These are phyloP conservation scores for Pueraria montana DNA, from an alignment of 306 rosid genomes.

Conservation along the genomic window DNA sequence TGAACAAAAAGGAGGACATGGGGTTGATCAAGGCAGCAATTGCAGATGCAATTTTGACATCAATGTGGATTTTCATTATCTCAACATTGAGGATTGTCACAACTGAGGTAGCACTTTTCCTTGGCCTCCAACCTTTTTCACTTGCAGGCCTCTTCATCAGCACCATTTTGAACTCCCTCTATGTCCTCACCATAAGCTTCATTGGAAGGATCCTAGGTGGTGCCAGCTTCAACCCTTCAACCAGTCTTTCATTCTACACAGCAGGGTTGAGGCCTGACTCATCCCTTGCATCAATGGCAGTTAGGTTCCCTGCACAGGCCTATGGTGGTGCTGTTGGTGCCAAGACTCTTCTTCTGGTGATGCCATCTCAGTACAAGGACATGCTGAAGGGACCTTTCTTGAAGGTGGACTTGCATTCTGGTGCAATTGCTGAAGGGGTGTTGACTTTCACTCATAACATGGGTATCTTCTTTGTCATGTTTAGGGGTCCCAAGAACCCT, in stretches of 20 bases:
- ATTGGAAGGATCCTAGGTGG: constrained; percentile 62
- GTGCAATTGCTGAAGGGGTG: constrained; percentile 66
- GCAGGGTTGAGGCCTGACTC: constrained; percentile 44
- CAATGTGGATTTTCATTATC: constrained; percentile 54
- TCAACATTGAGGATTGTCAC: constrained; percentile 55
- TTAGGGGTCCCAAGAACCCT: constrained; percentile 63
- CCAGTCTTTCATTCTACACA: constrained; percentile 43
- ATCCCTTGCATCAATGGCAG: constrained; percentile 35
- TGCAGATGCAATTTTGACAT: constrained; percentile 65
- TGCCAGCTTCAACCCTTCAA: constrained; percentile 51
- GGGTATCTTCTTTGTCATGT: constrained; percentile 51
- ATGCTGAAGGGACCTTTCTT: constrained; percentile 67
- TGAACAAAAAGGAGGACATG: constrained; percentile 39
- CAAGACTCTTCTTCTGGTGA: not conserved
- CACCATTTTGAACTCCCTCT: constrained; percentile 51
- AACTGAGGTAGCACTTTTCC: constrained; percentile 37
- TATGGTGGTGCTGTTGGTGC: constrained; percentile 30
- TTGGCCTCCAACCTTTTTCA: constrained; percentile 53
- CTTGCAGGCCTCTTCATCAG: constrained; percentile 54
- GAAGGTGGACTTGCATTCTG: constrained; percentile 67
- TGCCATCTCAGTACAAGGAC: constrained; percentile 49
- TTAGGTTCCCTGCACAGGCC: constrained; percentile 44
- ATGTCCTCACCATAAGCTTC: constrained; percentile 26
- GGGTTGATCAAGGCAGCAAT: constrained; percentile 48
- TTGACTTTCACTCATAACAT: constrained; percentile 59